Evolutionary conservation across 2,329 filamentous ascomycete genomes (phyloP), one percentile per base, ranked within the genome.

Genomic region (Apiospora pterosperma): DNA sequence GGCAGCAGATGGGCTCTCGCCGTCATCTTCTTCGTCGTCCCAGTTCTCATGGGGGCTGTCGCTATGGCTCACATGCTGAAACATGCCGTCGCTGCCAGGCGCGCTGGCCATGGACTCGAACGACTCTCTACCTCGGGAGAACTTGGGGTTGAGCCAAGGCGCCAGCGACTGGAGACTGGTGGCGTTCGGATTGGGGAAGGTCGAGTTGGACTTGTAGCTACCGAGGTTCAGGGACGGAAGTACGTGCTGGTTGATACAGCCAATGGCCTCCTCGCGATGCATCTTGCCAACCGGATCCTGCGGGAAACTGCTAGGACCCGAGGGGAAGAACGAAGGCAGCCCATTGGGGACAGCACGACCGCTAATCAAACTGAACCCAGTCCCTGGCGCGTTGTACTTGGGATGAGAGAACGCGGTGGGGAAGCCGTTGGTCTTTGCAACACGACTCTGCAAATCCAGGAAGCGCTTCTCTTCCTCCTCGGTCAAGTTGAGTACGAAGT

Each of bases 401-500:
- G 82, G 78, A 8, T 85, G 84, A 6, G 84, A 76, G 68, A 88
- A 90, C 0, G 84, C 80, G 4, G 85, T 83, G 0, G 87, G 86
- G 62, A 81, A 82, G 59, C 81, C 78, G 16, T 83, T 81, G 41
- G 80, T 78, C 10, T 76, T 73, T 2, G 84, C 82, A 55, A 92
- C 78, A 7, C 79, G 78, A 59, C 82, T 80, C 75, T 95, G 92
- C 5, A 95, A 82, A 61, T 87, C 82, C 12, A 95, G 79, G 69
- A 91, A 94, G 5, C 85, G 84, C 38, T 89, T 82, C 72, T 94
- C 91, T 67, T 94, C 88, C 48, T 90, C 86, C 4, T 84, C 78
- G 1, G 84, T 88, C 63, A 96, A 78, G 65, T 91, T 90, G 68
- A 90, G 88, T n/a, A 95, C 82, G 73, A 90, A 92, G 67, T 92